Evolutionary conservation across 805 yeast species (phyloP).

Genomic region (Sungouiella thailandica): DNA sequence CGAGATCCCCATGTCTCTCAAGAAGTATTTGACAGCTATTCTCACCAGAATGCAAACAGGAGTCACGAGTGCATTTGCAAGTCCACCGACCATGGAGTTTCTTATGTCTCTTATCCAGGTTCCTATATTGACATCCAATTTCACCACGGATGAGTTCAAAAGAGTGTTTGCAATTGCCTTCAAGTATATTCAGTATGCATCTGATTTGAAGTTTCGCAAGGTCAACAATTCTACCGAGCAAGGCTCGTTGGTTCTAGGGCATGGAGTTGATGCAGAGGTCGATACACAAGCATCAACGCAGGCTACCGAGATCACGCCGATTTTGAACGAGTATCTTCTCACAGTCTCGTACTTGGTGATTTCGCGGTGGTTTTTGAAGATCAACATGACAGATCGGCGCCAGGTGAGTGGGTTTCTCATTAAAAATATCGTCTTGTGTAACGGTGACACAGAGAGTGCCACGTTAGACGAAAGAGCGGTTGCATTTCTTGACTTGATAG

Average conservation of each 20-base stretch:
- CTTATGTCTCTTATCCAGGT: slow-evolving; percentile 59
- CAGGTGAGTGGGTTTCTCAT: slow-evolving; percentile 59
- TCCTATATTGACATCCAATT: slow-evolving; percentile 63
- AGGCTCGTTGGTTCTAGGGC: slow-evolving; percentile 6
- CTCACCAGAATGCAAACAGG: slow-evolving; percentile 71
- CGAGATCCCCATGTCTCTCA: slow-evolving; percentile 70
- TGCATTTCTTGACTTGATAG: slow-evolving; percentile 63
- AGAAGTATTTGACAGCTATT: slow-evolving; percentile 62
- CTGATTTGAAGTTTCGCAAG: slow-evolving; percentile 34
- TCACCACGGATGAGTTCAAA: slow-evolving; percentile 71
- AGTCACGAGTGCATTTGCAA: slow-evolving; percentile 62
- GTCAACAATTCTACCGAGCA: background rate
- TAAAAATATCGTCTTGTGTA: slow-evolving; percentile 43
- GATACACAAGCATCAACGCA: slow-evolving; percentile 54
- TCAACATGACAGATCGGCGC: slow-evolving; percentile 54
- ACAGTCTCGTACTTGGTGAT: slow-evolving; percentile 65
- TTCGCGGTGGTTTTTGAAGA: slow-evolving; percentile 65
- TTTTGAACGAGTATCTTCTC: slow-evolving; percentile 55
- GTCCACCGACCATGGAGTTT: slow-evolving; percentile 73
- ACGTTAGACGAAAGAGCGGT: slow-evolving; percentile 48
- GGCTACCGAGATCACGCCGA: slow-evolving; percentile 40
- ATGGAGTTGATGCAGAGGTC: slow-evolving; percentile 46
- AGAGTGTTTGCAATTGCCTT: slow-evolving; percentile 81
- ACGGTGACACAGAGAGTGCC: slow-evolving; percentile 17
- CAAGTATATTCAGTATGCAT: slow-evolving; percentile 68